phyloP scores from a whole-genome alignment of 2,329 filamentous ascomycete species.

The Tolypocladium endophyticum region DNA sequence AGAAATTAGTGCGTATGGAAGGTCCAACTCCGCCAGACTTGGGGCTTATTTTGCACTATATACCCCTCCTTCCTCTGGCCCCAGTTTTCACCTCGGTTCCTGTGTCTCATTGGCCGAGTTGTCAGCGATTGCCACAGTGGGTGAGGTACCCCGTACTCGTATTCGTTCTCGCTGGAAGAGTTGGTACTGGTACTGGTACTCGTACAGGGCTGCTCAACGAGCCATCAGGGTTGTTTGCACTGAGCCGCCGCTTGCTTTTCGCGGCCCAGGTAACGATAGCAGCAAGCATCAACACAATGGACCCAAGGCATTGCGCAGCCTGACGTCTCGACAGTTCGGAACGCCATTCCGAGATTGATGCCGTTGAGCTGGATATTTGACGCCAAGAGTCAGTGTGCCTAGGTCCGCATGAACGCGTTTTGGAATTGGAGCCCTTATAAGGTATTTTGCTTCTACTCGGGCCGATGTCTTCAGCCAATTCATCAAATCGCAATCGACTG shows the following conservation, averaged over 20 bases:
- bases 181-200: too few relatives aligned
- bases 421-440: too few relatives aligned
- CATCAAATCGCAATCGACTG: neutral
- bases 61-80: neutral
- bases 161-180: neutral
- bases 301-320: neutral
- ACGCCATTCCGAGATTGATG: neutral
- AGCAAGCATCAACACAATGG: too few relatives aligned
- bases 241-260: too few relatives aligned
- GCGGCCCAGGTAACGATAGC: too few relatives aligned
- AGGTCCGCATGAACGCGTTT: too few relatives aligned
- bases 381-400: neutral
- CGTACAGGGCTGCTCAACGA: too few relatives aligned
- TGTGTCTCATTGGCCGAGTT: neutral
- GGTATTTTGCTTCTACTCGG: too few relatives aligned
- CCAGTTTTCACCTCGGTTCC: neutral
- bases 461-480: neutral
- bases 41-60: neutral
- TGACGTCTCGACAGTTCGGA: neutral
- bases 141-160: neutral
- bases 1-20: slow-evolving; percentile 3
- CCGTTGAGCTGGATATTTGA: neutral
- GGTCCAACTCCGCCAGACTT: neutral
- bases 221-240: too few relatives aligned
- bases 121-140: neutral